phyloP scores from a whole-genome alignment of 2,329 filamentous ascomycete genomes.

The Allantophomopsis lycopodina region DNA sequence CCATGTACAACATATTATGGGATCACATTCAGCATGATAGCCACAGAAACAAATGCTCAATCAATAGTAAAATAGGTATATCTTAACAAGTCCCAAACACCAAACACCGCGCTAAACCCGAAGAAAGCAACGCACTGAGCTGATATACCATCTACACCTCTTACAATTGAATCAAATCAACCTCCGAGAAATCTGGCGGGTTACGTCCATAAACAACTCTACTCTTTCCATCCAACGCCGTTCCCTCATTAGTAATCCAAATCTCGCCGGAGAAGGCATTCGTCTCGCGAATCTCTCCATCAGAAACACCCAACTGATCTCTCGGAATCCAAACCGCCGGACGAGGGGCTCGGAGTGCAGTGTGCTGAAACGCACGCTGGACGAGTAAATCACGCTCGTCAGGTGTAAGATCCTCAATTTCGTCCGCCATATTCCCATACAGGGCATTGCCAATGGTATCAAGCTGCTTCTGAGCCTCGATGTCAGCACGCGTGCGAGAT shows the following conservation, averaged over 20 bases:
- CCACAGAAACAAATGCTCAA: too few relatives aligned
- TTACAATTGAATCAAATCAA: slow-evolving; percentile 72
- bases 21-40: too few relatives aligned
- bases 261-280: slow-evolving; percentile 48
- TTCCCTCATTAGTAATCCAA: slow-evolving; percentile 91
- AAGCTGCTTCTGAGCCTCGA: slow-evolving; percentile 53
- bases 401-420: slow-evolving; percentile 86
- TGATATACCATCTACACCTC: too few relatives aligned
- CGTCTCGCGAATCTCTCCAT: slow-evolving; percentile 78
- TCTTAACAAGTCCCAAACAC: too few relatives aligned
- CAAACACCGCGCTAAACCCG: neutral
- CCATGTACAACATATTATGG: too few relatives aligned
- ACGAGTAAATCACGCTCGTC: slow-evolving; percentile 79
- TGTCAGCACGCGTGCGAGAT: slow-evolving; percentile 39
- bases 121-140: neutral
- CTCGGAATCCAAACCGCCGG: slow-evolving; percentile 90
- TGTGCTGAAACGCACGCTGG: slow-evolving; percentile 81
- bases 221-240: slow-evolving; percentile 71
- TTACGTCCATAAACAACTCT: slow-evolving; percentile 74
- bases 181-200: slow-evolving; percentile 79
- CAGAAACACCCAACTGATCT: slow-evolving; percentile 79
- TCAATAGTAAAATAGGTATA: too few relatives aligned
- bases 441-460: slow-evolving; percentile 60
- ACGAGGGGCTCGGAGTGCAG: slow-evolving; percentile 68
- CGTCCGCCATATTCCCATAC: slow-evolving; percentile 79